Evolutionary conservation across 768 basidiomycete genomes (phyloP).

Genomic region (Phylloporus sp.): DNA sequence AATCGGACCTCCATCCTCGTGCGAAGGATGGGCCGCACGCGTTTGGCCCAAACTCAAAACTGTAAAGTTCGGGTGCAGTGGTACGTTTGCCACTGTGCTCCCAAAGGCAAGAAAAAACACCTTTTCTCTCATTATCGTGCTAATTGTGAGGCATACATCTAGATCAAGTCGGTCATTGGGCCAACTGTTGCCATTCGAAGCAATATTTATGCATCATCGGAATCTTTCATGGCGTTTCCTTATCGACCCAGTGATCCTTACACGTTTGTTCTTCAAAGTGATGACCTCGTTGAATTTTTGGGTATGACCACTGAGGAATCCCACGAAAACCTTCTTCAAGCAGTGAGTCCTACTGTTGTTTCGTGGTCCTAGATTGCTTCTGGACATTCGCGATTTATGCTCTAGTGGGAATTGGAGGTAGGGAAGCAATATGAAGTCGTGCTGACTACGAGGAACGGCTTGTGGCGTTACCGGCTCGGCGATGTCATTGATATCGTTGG

Average conservation of each 20-base stretch:
- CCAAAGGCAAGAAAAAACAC: not conserved
- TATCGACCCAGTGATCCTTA: not conserved
- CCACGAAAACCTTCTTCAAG: conserved; percentile 1
- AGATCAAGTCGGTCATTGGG: conserved; percentile 7
- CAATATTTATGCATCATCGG: not conserved
- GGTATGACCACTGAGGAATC: not conserved
- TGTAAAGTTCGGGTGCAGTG: not conserved
- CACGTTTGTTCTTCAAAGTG: not conserved
- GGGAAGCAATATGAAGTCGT: not conserved
- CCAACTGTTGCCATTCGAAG: conserved; percentile 1
- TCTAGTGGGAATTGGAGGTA: not conserved
- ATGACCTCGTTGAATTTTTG: conserved; percentile 6
- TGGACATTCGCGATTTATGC: not conserved
- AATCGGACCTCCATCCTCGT: conserved; percentile 6
- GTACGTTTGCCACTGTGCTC: not conserved
- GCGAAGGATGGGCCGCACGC: conserved; percentile 4
- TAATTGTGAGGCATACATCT: not conserved
- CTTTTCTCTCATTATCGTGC: not conserved
- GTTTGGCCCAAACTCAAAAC: conserved; percentile 4
- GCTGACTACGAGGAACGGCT: not conserved
- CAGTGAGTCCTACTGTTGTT: not conserved
- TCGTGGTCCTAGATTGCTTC: too few species aligned
- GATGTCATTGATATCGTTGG: not conserved
- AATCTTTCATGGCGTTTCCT: not conserved
- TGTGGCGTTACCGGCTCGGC: not conserved